Conservation (phyloP, 164 flowering plant genomes). For the Magnolia kwangsiensis region DNA sequence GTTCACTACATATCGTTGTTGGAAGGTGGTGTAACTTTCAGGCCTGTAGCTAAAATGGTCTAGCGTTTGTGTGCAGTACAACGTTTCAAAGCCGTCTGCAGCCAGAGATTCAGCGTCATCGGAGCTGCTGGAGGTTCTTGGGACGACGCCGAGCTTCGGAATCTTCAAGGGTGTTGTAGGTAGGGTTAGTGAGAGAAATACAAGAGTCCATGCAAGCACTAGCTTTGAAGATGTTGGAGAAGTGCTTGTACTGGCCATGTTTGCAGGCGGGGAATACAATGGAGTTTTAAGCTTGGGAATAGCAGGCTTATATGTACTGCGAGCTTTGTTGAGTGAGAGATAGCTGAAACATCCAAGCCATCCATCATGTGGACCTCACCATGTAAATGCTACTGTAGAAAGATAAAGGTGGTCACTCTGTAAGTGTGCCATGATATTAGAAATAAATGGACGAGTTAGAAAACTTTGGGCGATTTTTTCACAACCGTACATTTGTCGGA, state of each 20-base stretch:
- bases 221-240: not conserved
- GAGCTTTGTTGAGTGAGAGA: too few relatives aligned
- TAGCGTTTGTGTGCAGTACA: conserved; percentile 27
- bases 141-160: not conserved
- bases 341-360: too few relatives aligned
- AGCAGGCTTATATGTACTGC: too few relatives aligned
- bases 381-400: too few relatives aligned
- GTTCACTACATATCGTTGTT: conserved; percentile 43
- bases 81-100: conserved; percentile 5
- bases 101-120: not conserved
- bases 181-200: not conserved
- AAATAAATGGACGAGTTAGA: too few relatives aligned
- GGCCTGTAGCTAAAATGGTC: conserved; percentile 31
- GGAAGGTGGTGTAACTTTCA: conserved; percentile 36
- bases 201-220: conserved; percentile 2
- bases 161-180: not conserved
- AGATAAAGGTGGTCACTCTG: too few relatives aligned
- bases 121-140: not conserved
- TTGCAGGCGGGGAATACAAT: not conserved
- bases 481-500: too few relatives aligned
- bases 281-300: not conserved
- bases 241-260: not conserved
- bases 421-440: too few relatives aligned
- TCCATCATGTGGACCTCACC: too few relatives aligned
- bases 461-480: too few relatives aligned